A percentile compares a stretch with the other conserved stretches of the same genome.
phyloP scores from a whole-genome alignment of 2,329 filamentous ascomycete genomes.

The Piedraia hortae region DNA sequence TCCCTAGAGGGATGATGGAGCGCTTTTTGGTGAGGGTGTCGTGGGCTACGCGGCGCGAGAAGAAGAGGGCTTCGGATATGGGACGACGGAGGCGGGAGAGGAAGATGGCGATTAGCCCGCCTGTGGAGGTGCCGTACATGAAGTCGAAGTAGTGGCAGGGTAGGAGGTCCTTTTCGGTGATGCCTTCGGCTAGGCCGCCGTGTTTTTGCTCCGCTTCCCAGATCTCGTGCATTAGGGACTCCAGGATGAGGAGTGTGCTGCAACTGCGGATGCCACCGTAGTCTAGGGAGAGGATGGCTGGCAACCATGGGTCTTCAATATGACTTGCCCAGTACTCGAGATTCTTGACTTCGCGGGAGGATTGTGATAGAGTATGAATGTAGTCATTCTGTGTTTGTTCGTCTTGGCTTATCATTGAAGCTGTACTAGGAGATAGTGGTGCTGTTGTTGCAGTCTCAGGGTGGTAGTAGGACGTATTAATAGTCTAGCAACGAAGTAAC shows the following conservation, averaged over 20 bases:
- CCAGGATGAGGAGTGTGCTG: conserved; percentile 21
- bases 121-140: conserved; percentile 25
- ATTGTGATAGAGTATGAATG: conserved; percentile 13
- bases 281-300: conserved; percentile 21
- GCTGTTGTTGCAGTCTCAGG: too few relatives aligned
- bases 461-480: too few relatives aligned
- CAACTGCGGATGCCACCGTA: conserved; percentile 25
- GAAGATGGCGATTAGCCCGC: conserved; percentile 24
- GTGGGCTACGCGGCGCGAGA: conserved; percentile 20
- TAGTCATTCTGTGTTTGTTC: too few relatives aligned
- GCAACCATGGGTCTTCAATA: conserved; percentile 21
- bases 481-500: too few relatives aligned
- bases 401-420: too few relatives aligned
- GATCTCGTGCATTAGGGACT: conserved; percentile 22
- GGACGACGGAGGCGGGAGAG: conserved; percentile 23
- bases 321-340: conserved; percentile 17
- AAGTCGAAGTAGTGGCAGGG: conserved; percentile 27
- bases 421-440: too few relatives aligned
- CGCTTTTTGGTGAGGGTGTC: conserved; percentile 20
- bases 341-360: conserved; percentile 16
- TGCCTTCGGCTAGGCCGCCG: conserved; percentile 3
- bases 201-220: conserved; percentile 13
- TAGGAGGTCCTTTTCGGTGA: conserved; percentile 17
- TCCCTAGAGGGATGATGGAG: conserved; percentile 18
- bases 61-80: conserved; percentile 19